Base-by-base conservation (phyloP, 2,329 filamentous ascomycete genomes). In the Beauveria rudraprayagi region DNA sequence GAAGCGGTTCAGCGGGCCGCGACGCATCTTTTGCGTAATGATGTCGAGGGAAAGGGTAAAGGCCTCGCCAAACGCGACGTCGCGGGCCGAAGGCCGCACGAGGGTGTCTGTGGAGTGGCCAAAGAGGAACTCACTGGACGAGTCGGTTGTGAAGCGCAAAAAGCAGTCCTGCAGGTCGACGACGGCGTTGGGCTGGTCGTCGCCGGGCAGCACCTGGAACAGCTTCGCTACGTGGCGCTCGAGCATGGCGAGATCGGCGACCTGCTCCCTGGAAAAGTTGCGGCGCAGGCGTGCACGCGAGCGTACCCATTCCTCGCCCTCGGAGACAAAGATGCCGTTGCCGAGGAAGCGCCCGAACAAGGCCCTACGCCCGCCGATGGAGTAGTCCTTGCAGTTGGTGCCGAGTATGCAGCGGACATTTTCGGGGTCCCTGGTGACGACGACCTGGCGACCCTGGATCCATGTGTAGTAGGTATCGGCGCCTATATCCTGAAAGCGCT, bases 81-180 rank as follows among this genome's bases (percentile, higher is more conserved):
- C 48, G 40, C 40, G 37, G 17, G 37, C 37, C 37, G 48, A 34
- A 1, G 48, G 37, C 17, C 9, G 24, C n/a, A 26, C 19, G 6
- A 60, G 75, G 69, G 66, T 79, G 68, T 6, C 68, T 69, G 65
- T 74, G 66, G 3, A 70, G 68, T 70, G 68, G 0, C 70, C 70
- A 63, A 71, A 67, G 34, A 90, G 76, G 65, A 89, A 85, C 55
- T 79, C 75, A 10, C 78, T 80, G 0, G 78, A 72, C 1, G 75
- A 73, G 61, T 82, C 79, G 55, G 82, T 73, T 1, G 79, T 78
- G 34, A 81, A 70, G 37, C 73, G 74, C 65, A 80, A 75, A 65
- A 83, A 77, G 4, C 81, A 69, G 1, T 76, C 75, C 62, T 77
- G 76, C 2, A 83, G 70, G 56, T 82, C 78, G 3, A 80, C 66